These are phyloP conservation scores for button mushroom (Agaricus bisporus) DNA, from an alignment of 768 basidiomycete genomes.

Conservation along the genomic window DNA sequence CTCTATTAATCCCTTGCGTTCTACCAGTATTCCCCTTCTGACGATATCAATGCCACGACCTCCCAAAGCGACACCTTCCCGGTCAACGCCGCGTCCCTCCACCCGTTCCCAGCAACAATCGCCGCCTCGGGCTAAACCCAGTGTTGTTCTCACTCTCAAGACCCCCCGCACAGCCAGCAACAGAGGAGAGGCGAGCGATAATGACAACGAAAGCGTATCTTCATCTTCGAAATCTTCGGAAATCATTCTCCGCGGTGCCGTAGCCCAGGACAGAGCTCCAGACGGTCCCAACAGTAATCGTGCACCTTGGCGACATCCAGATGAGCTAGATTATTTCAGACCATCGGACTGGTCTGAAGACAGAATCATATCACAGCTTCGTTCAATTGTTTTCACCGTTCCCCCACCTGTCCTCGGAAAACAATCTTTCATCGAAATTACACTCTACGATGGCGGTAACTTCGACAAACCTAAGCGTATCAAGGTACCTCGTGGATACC, in stretches of 20 bases:
- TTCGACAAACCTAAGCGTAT: slow-evolving; percentile 7
- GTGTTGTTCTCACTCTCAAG: slow-evolving; percentile 1
- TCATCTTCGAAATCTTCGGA: slow-evolving; percentile 10
- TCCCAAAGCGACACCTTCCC: slow-evolving; percentile 3
- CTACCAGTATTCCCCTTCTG: neutral
- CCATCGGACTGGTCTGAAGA: slow-evolving; percentile 26
- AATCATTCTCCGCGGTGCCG: neutral
- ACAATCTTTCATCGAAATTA: slow-evolving; percentile 13
- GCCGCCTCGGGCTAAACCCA: slow-evolving; percentile 2
- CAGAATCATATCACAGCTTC: slow-evolving; percentile 26
- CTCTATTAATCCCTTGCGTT: neutral
- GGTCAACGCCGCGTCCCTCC: slow-evolving; percentile 6
- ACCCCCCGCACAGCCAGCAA: neutral
- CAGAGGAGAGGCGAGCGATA: slow-evolving; percentile 4
- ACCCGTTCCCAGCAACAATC: slow-evolving; percentile 9
- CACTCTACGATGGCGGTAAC: slow-evolving; percentile 13
- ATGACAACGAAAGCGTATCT: slow-evolving; percentile 7
- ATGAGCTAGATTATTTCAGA: slow-evolving; percentile 31
- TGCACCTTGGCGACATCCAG: slow-evolving; percentile 32
- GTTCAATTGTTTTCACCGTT: slow-evolving; percentile 29
- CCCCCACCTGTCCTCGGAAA: slow-evolving; percentile 22
- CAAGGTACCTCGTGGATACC: slow-evolving; percentile 29
- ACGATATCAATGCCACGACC: slow-evolving; percentile 1
- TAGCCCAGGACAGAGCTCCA: neutral
- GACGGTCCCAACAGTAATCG: neutral